Percentiles rank a stretch among this genome's conserved stretches.
Evolutionary conservation across 2,329 filamentous ascomycete genomes (phyloP).

Genomic region (Aspergillus uvarum): DNA sequence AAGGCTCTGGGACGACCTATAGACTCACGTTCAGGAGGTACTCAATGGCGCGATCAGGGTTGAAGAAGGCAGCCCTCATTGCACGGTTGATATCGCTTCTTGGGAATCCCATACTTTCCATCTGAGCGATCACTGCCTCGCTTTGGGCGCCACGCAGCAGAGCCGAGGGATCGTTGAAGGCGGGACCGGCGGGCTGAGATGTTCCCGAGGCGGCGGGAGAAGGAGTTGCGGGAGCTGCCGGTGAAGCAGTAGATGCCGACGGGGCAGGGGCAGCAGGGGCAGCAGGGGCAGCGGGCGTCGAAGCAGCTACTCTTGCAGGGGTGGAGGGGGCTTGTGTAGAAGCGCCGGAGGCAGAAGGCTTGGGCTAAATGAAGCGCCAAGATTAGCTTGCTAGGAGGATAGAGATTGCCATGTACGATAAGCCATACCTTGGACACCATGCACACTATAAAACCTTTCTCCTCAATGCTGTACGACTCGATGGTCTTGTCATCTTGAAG

Average conservation of each 20-base stretch:
- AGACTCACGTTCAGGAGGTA: constrained; percentile 79
- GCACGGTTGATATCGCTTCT: constrained; percentile 85
- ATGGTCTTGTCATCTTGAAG: constrained; percentile 96
- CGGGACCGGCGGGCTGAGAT: constrained; percentile 36
- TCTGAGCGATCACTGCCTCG: constrained; percentile 78
- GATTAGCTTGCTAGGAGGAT: constrained; percentile 17
- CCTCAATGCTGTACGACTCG: constrained; percentile 95
- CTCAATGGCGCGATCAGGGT: constrained; percentile 94
- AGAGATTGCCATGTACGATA: neutral
- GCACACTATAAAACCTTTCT: constrained; percentile 99
- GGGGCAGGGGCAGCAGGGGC: constrained; percentile 55
- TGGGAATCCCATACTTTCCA: constrained; percentile 97
- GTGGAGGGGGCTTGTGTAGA: constrained; percentile 41
- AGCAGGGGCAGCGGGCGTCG: constrained; percentile 51
- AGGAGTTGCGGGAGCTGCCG: constrained; percentile 49
- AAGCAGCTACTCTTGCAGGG: constrained; percentile 37
- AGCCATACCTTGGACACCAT: constrained; percentile 86
- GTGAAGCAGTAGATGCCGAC: constrained; percentile 41
- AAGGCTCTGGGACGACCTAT: neutral
- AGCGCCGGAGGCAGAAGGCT: constrained; percentile 52
- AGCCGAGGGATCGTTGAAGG: constrained; percentile 72
- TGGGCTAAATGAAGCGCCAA: constrained; percentile 57
- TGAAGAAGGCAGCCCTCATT: constrained; percentile 95
- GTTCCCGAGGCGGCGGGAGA: constrained; percentile 50
- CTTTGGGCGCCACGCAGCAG: constrained; percentile 82